Base-by-base conservation (phyloP, 257 asterid species). In the Orobanche coerulescens region DNA sequence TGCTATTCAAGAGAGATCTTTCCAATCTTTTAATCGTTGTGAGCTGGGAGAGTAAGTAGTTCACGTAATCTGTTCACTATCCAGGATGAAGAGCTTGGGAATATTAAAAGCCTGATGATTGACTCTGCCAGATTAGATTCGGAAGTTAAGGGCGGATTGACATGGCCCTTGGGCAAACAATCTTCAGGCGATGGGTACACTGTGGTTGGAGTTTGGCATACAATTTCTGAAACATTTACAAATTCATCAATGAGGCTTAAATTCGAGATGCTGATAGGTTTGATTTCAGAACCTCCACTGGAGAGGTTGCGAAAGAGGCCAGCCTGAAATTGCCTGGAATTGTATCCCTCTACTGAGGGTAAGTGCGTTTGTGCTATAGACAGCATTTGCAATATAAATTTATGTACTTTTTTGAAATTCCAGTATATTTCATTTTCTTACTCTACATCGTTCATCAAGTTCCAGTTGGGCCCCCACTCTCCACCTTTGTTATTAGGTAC, bases 271-370 rank as follows among this genome's bases (percentile, higher is more conserved):
- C 76, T 25, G 84, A 83, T 61, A 71, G 86, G 44, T 83, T 75
- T 72, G 78, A 78, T 53, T 78, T 80, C 69, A 44, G 58, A 57
- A 42, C 86, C 36, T 77, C 81, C 8, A 11, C 33, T 13, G 84
- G 78, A 68, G 90, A 82, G 78, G 75, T 73, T 63, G 18, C 84
- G 50, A 61, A 66, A 30, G 84, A 79, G 69, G 80, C 73, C 61
- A 34, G 8, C 47, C 42, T 79, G 58, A 80, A 64, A 58, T 48
- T 82, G 77, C 71, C 48, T 23, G 77, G 60, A 37, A 14, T 77
- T 47, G 50, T 71, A 28, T 64, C 86, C 31, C 64, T 64, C 64
- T 64, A n/a, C 61, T 77, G 18, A 58, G 28, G 15, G 90, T 82
- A 65, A 67, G 81, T 64, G 36, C 39, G 46, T 52, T 25, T 57